These are phyloP conservation scores for Diaporthe australafricana DNA, from an alignment of 2,329 filamentous ascomycete genomes.

Conservation along the genomic window DNA sequence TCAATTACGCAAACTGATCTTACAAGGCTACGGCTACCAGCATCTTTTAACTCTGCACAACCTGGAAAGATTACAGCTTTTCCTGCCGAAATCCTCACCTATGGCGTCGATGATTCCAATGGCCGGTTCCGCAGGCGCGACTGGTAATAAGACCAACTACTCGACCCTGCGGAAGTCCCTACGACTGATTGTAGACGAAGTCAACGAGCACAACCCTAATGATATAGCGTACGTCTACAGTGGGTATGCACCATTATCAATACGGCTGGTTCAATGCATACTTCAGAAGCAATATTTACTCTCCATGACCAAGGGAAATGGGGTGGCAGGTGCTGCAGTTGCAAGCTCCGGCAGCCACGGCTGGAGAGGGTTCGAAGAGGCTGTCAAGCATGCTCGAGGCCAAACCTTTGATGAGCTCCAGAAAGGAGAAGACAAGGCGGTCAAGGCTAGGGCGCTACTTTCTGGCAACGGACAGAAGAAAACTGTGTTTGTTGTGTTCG, in stretches of 20 bases:
- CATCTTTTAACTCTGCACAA: conserved; percentile 90
- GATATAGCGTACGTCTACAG: conserved; percentile 99
- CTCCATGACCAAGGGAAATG: conserved; percentile 74
- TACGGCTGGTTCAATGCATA: conserved; percentile 91
- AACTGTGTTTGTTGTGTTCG: conserved; percentile 94
- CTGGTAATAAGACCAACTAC: conserved; percentile 88
- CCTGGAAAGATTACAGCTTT: conserved; percentile 89
- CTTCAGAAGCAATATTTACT: conserved; percentile 89
- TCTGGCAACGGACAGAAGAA: conserved; percentile 82
- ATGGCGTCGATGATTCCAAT: conserved; percentile 86
- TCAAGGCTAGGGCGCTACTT: conserved; percentile 85
- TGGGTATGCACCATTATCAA: conserved; percentile 92
- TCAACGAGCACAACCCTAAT: conserved; percentile 93
- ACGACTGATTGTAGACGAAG: conserved; percentile 92
- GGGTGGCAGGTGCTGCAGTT: conserved; percentile 56
- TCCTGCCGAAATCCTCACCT: conserved; percentile 81
- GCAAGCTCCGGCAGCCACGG: conserved; percentile 76
- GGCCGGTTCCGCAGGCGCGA: conserved; percentile 65
- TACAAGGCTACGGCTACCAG: conserved; percentile 95
- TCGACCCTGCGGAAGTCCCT: conserved; percentile 87
- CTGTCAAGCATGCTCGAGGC: conserved; percentile 87
- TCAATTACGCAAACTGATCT: conserved; percentile 84
- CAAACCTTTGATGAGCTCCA: conserved; percentile 93
- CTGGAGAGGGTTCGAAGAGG: conserved; percentile 94
- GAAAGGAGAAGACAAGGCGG: conserved; percentile 91